Evolutionary conservation across 495 filamentous ascomycete species (phyloP).

Genomic region (Pseudomonodictys pantanalensis): DNA sequence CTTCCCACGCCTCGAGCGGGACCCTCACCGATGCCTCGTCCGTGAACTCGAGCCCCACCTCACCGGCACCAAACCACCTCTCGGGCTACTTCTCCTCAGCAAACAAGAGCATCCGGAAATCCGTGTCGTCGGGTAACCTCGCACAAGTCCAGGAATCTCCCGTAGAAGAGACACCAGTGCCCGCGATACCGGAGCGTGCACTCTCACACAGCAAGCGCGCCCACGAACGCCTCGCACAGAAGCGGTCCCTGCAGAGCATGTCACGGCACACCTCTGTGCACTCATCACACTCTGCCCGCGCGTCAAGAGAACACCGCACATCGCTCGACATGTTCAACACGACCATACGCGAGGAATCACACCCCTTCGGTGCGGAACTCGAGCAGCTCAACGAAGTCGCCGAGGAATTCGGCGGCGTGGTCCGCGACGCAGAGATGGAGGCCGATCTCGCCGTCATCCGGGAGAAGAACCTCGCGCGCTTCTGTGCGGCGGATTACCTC

Average conservation of each 20-base stretch:
- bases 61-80: conserved; percentile 71
- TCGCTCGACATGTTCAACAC: conserved; percentile 49
- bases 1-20: conserved; percentile 52
- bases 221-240: conserved; percentile 63
- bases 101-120: conserved; percentile 43
- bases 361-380: conserved; percentile 70
- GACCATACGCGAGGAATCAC: conserved; percentile 32
- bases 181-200: conserved; percentile 65
- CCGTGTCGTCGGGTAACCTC: conserved; percentile 43
- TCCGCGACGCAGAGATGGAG: conserved; percentile 49
- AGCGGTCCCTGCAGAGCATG: conserved; percentile 57
- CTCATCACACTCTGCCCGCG: conserved; percentile 45
- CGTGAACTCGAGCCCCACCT: conserved; percentile 54
- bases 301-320: conserved; percentile 52
- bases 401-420: conserved; percentile 70
- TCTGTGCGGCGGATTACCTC: conserved; percentile 79
- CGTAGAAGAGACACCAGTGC: conserved; percentile 21
- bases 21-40: conserved; percentile 75
- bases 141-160: conserved; percentile 47
- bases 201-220: conserved; percentile 81
- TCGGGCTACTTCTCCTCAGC: conserved; percentile 69
- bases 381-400: conserved; percentile 76
- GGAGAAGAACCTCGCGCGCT: conserved; percentile 66
- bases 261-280: conserved; percentile 47
- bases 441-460: conserved; percentile 57